Percentiles rank a stretch among this genome's conserved stretches.
Evolutionary conservation across 345 rosid genomes (phyloP).

Genomic region (Eutrema japonicum): DNA sequence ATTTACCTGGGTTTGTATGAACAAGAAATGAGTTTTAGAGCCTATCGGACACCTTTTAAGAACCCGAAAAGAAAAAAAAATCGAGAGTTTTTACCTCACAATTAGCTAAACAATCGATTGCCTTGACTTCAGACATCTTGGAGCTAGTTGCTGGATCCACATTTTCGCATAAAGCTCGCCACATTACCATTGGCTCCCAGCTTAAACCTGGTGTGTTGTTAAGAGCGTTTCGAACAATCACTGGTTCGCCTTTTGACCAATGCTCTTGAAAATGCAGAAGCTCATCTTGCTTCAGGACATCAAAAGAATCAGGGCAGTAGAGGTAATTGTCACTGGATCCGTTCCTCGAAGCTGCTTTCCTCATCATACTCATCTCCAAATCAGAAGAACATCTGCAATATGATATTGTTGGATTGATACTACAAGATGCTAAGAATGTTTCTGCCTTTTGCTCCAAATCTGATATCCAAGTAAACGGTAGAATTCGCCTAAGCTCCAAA

Average conservation of each 20-base stretch:
- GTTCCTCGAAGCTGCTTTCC: conserved; percentile 60
- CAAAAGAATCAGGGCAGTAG: conserved; percentile 60
- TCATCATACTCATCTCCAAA: conserved; percentile 30
- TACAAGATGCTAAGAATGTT: conserved; percentile 40
- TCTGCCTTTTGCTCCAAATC: conserved; percentile 54
- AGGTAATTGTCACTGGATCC: conserved; percentile 61
- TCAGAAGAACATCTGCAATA: conserved; percentile 35
- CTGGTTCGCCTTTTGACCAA: conserved; percentile 88
- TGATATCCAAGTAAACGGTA: conserved; percentile 63
- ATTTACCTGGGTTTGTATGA: conserved; percentile 56
- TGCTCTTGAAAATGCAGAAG: conserved; percentile 63
- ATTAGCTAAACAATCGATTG: conserved; percentile 76
- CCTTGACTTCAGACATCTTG: conserved; percentile 71
- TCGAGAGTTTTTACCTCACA: conserved; percentile 61
- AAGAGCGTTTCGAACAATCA: conserved; percentile 72
- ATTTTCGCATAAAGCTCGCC: conserved; percentile 80
- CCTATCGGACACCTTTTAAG: neutral
- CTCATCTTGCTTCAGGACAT: conserved; percentile 48
- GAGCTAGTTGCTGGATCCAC: conserved; percentile 51
- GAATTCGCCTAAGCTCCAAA: conserved; percentile 74
- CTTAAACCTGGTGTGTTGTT: conserved; percentile 63
- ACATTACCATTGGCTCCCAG: conserved; percentile 98
- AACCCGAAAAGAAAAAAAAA: neutral
- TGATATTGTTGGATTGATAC: conserved; percentile 24
- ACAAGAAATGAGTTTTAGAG: neutral